Conservation (phyloP, 2,329 filamentous ascomycete genomes). For the Apiospora sp. region DNA sequence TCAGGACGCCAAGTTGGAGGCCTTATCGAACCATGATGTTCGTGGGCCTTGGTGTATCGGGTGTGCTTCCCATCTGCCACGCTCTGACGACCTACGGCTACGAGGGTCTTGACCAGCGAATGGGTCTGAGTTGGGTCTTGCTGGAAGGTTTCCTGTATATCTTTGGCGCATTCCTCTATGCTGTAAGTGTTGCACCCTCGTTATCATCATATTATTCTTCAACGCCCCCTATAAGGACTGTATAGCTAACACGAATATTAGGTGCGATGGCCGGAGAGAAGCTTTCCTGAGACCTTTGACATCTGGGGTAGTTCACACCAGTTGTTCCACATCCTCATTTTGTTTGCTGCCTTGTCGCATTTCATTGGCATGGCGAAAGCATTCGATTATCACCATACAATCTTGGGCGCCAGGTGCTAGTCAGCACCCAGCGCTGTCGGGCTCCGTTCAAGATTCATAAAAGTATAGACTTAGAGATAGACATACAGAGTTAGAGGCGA, state of each 20-base stretch:
- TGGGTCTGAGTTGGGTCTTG: constrained; percentile 83
- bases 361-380: constrained; percentile 82
- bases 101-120: constrained; percentile 70
- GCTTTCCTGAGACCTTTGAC: constrained; percentile 81
- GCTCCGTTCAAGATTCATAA: no score
- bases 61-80: constrained; percentile 83
- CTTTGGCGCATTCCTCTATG: constrained; percentile 84
- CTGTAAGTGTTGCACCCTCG: constrained; percentile 57
- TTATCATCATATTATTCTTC: neutral
- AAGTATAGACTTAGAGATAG: neutral
- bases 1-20: constrained; percentile 83
- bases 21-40: constrained; percentile 92
- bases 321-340: constrained; percentile 90
- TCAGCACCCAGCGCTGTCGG: neutral
- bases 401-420: constrained; percentile 59
- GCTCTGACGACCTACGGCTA: constrained; percentile 74
- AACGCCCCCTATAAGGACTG: neutral
- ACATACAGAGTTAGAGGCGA: neutral
- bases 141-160: constrained; percentile 87
- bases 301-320: constrained; percentile 95
- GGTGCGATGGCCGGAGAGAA: constrained; percentile 84
- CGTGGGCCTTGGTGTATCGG: constrained; percentile 83
- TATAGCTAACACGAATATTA: constrained; percentile 40
- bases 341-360: constrained; percentile 83
- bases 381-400: constrained; percentile 83